These are phyloP conservation scores for Taphrina flavorubra DNA, from an alignment of 1,139 yeast species.

Conservation along the genomic window DNA sequence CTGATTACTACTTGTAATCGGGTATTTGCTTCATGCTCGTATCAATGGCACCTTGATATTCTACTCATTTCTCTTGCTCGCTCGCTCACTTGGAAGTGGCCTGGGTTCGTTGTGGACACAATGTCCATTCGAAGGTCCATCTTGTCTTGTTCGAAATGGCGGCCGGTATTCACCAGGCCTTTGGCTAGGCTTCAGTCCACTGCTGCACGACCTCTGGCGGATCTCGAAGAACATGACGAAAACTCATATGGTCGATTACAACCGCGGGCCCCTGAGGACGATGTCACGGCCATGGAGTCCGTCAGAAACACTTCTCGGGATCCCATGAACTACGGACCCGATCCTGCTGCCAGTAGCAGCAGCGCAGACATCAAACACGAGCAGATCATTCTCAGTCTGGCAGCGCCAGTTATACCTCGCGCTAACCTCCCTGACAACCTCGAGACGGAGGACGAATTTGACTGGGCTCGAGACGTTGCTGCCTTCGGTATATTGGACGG, in stretches of 20 bases:
- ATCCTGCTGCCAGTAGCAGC: no score
- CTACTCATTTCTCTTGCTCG: no score
- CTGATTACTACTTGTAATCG: no score
- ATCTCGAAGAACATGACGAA: background rate
- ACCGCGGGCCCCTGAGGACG: background rate
- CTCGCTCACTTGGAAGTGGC: no score
- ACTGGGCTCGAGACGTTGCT: slow-evolving; percentile 8
- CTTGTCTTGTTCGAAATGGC: background rate
- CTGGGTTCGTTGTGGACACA: background rate
- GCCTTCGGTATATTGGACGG: slow-evolving; percentile 2
- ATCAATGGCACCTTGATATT: no score
- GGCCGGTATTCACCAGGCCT: background rate
- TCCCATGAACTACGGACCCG: no score
- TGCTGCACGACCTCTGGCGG: background rate
- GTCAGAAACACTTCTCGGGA: no score
- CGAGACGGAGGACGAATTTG: slow-evolving; percentile 5
- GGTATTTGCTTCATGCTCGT: no score
- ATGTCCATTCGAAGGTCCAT: slow-evolving; percentile 3
- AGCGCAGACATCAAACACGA: slow-evolving; percentile 10
- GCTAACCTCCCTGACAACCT: background rate
- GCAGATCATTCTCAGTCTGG: background rate
- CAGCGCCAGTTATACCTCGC: background rate
- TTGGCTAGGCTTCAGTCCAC: background rate
- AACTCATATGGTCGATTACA: no score
- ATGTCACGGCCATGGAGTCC: background rate